Conservation (phyloP, 169 alveolate species). For the Cryptosporidium meleagridis region DNA sequence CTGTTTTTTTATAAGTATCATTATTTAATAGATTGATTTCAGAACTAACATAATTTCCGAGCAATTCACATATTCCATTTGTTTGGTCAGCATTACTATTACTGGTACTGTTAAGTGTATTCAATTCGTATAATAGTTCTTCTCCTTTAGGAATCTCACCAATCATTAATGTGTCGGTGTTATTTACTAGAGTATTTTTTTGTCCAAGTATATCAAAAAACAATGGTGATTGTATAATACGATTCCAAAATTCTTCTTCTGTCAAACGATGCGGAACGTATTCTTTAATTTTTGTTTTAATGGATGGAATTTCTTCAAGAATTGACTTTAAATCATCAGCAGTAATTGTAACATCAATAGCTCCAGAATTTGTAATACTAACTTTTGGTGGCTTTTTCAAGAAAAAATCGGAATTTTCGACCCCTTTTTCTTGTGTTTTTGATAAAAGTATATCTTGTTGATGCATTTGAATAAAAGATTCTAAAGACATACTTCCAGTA, state of each 20-base stretch:
- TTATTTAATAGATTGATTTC: constrained; percentile 53
- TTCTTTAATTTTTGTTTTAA: constrained; percentile 35
- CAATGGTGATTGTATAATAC: constrained; percentile 58
- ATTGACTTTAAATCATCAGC: constrained; percentile 59
- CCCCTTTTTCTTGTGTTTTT: constrained; percentile 41
- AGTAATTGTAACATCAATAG: constrained; percentile 58
- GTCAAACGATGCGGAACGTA: constrained; percentile 73
- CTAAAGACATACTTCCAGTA: constrained; percentile 57
- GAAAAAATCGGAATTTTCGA: constrained; percentile 29
- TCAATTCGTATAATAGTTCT: constrained; percentile 39
- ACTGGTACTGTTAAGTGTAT: neutral
- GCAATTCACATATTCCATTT: constrained; percentile 9
- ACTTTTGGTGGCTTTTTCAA: constrained; percentile 64
- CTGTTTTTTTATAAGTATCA: constrained; percentile 28
- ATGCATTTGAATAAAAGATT: constrained; percentile 61
- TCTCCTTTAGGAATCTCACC: constrained; percentile 70
- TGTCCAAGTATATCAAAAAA: constrained; percentile 57
- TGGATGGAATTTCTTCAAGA: constrained; percentile 60
- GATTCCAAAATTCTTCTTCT: constrained; percentile 72
- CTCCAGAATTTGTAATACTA: constrained; percentile 24
- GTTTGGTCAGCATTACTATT: neutral
- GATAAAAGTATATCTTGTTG: constrained; percentile 13
- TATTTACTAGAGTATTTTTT: neutral
- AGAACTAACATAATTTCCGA: constrained; percentile 17
- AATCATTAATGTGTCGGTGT: constrained; percentile 22